phyloP scores from a whole-genome alignment of 345 rosid species.

The Erodium maritimum region DNA sequence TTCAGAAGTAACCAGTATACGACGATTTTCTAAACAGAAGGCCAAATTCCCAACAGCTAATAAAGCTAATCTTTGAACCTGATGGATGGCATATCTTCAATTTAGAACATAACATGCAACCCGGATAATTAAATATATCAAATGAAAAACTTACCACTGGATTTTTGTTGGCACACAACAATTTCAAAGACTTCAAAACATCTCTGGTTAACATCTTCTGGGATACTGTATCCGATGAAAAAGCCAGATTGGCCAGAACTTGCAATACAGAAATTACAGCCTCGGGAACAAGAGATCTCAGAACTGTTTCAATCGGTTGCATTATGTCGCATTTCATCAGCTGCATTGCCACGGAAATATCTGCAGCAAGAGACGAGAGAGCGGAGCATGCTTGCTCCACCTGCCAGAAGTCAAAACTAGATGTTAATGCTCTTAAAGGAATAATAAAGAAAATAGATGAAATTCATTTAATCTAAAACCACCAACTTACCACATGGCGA shows the following conservation, averaged over 20 bases:
- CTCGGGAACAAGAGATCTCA: slow-evolving; percentile 59
- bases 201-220: slow-evolving; percentile 91
- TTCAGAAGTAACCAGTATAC: slow-evolving; percentile 78
- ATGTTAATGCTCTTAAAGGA: neutral
- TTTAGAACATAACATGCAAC: slow-evolving; percentile 6
- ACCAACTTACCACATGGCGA: slow-evolving; percentile 66
- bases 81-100: slow-evolving; percentile 14
- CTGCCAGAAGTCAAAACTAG: slow-evolving; percentile 31
- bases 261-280: slow-evolving; percentile 85
- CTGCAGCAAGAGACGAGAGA: slow-evolving; percentile 86
- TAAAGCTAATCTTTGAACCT: slow-evolving; percentile 91
- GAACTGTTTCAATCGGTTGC: slow-evolving; percentile 85
- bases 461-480: slow-evolving; percentile 10
- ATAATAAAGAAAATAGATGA: neutral
- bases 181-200: slow-evolving; percentile 63
- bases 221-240: slow-evolving; percentile 70
- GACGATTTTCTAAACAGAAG: slow-evolving; percentile 89
- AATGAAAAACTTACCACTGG: slow-evolving; percentile 53
- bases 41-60: slow-evolving; percentile 92
- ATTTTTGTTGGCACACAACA: slow-evolving; percentile 68
- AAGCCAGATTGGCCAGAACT: slow-evolving; percentile 79
- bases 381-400: slow-evolving; percentile 97
- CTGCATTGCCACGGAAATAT: slow-evolving; percentile 79
- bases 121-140: slow-evolving; percentile 9
- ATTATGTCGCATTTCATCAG: slow-evolving; percentile 94